Evolutionary conservation across 257 asterid species (phyloP).

Genomic region (Solanum lignicaule): DNA sequence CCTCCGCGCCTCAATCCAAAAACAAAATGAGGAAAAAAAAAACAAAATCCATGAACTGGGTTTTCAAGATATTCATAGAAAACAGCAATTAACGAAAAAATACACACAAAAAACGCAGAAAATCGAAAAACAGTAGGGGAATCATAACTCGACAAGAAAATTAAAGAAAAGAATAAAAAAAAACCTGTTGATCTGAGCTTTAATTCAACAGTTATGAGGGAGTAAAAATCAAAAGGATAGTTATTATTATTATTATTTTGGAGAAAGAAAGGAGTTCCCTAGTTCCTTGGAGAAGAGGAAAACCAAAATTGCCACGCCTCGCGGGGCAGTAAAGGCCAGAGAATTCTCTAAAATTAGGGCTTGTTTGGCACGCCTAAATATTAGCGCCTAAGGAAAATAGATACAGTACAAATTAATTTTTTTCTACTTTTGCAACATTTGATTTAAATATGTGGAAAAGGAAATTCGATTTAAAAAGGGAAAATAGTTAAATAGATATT

Average conservation of each 20-base stretch:
- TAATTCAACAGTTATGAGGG: slow-evolving; percentile 2
- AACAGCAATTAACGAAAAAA: neutral
- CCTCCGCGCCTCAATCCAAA: neutral
- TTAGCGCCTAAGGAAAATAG: neutral
- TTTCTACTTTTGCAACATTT: neutral
- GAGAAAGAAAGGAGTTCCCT: slow-evolving; percentile 7
- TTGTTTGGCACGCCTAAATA: neutral
- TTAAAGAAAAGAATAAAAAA: neutral
- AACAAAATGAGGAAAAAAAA: neutral
- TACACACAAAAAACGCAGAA: neutral
- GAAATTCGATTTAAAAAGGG: neutral
- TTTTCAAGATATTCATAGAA: neutral
- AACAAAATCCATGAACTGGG: neutral
- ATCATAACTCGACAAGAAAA: neutral
- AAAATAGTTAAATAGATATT: neutral
- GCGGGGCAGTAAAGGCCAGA: neutral
- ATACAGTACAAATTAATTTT: too few relatives aligned
- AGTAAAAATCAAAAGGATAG: neutral
- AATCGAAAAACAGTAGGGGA: neutral
- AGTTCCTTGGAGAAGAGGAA: slow-evolving; percentile 35
- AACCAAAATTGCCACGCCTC: neutral
- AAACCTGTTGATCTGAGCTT: slow-evolving; percentile 17
- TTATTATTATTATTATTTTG: neutral
- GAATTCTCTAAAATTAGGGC: slow-evolving; percentile 30
- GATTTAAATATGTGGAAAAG: neutral